Evolutionary conservation across 768 basidiomycete genomes (phyloP), one percentile per base, ranked within the genome.

Genomic region (Dentipellis fragilis): DNA sequence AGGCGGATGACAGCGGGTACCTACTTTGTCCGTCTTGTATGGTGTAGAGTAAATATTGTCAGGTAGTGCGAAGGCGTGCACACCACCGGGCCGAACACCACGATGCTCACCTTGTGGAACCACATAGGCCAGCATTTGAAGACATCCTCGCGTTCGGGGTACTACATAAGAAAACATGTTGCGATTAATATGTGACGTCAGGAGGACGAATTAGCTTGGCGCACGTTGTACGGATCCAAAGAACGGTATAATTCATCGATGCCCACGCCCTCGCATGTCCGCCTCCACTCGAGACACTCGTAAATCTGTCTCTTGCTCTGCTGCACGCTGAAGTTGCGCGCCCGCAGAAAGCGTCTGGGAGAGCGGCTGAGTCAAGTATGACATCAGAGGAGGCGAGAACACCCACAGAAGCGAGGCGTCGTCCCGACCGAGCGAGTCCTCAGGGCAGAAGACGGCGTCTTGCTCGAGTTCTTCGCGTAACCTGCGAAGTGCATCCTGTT

Each of bases 121-220:
- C 79, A 87, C 73, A 88, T 78, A 3, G 85, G 85, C 87, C 87
- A 89, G 58, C 78, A 81, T 52, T 85, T 79, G 59, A 87, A 87
- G 7, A 89, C 80, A 1, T 77, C 75, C 52, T 80, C 75, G 46
- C 87, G 80, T 59, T 81, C 84, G 1, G 84, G 84, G 62, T 82
- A 29, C 29, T 29, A 29, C 29, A 29, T 29, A 29, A 29, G 29
- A 29, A 29, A 29, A 29, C 29, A 29, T 6, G 29, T 6, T 3
- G 29, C 29, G 6, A 6, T 29, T 29, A 29, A 29, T 29, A 29
- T 29, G 29, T 29, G 29, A 29, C 29, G 29, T 29, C 29, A 29
- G 29, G 29, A 29, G 29, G 29, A 29, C 6, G 29, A 29, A 29
- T 29, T 29, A 29, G 29, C 29, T 29, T 29, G 29, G 29, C 29